These are phyloP conservation scores for Lachnellula cervina DNA, from an alignment of 2,329 filamentous ascomycete species.

Conservation along the genomic window DNA sequence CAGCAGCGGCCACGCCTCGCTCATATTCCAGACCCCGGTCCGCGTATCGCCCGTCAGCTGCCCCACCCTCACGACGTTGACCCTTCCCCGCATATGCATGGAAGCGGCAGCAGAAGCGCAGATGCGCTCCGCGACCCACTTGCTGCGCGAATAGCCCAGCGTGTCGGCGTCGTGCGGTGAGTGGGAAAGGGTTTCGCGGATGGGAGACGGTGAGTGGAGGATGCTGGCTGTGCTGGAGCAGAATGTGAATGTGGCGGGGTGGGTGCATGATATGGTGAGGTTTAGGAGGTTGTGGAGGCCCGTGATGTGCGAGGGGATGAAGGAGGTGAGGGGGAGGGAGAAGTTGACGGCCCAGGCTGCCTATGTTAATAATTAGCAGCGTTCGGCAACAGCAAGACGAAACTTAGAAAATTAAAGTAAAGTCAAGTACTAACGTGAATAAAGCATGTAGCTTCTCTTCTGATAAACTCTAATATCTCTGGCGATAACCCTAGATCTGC, in stretches of 20 bases:
- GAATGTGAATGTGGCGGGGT: conserved; percentile 38
- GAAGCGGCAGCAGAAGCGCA: conserved; percentile 39
- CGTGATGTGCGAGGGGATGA: conserved; percentile 46
- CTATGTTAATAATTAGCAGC: conserved; percentile 7
- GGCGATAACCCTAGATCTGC: conserved; percentile 43
- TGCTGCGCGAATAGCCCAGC: conserved; percentile 51
- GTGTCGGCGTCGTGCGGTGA: conserved; percentile 40
- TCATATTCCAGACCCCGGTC: conserved; percentile 43
- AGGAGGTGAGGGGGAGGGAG: conserved; percentile 49
- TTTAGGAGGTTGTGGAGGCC: conserved; percentile 45
- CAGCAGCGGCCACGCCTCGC: conserved; percentile 46
- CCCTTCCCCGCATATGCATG: conserved; percentile 1
- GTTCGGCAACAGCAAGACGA: too few relatives aligned
- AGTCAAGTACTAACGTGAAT: conserved; percentile 43
- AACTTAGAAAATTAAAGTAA: too few relatives aligned
- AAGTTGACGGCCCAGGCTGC: conserved; percentile 62
- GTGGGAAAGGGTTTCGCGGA: conserved; percentile 39
- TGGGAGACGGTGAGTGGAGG: conserved; percentile 25
- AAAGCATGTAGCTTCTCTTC: conserved; percentile 43
- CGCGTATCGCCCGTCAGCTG: conserved; percentile 42
- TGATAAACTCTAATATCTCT: conserved; percentile 38
- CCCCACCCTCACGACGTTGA: conserved; percentile 28
- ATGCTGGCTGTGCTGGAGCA: conserved; percentile 48
- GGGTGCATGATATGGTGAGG: conserved; percentile 34
- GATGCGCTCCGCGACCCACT: conserved; percentile 55